Evolutionary conservation across 2,329 filamentous ascomycete genomes (phyloP), one percentile per base, ranked within the genome.

Genomic region (Cytospora piceae): DNA sequence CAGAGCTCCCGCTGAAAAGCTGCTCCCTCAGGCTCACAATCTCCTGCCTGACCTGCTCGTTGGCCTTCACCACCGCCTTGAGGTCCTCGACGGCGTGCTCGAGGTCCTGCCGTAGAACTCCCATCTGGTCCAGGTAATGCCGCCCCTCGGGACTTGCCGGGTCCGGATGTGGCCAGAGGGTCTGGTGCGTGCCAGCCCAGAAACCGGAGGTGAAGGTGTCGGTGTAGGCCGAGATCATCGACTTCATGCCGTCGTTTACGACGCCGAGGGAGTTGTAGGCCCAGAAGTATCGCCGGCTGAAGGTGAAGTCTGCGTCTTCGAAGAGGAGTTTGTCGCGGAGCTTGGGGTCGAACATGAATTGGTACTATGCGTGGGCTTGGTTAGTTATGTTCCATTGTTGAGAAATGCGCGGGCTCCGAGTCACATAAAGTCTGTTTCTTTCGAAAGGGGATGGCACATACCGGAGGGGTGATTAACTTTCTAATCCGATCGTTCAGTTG

Each of bases 271-370:
- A 85, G 73, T 87, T 86, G 70, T 83, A 87, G 0, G 84, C 85
- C 82, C 85, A 88, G 71, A 88, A 88, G 70, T 88, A 88, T 20
- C 85, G 80, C 0, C 85, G 79, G 20, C 85, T 86, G 75, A 85
- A 87, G 1, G 85, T 88, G 70, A 87, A 88, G 63, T 85, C 75
- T 61, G 80, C 79, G 71, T 88, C 86, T 72, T 89, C 86, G 69
- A 88, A 88, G 1, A 88, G 78, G 0, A 87, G 79, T 69, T 82
- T 82, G 73, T 87, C 85, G 15, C 86, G 79, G 6, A 87, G 74
- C 24, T 80, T 77, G 49, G 78, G 77, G 67, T 87, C 79, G 70
- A 88, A 89, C 74, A 89, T 84, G 72, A 88, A 88, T 34, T 84
- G 78, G 5, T 78, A 76, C 79, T 78, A 20, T 15, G 8, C 15